Percentiles rank a stretch among this genome's conserved stretches.
Conservation (phyloP, 73 alveolate genomes). For the Uronychia setigera region DNA sequence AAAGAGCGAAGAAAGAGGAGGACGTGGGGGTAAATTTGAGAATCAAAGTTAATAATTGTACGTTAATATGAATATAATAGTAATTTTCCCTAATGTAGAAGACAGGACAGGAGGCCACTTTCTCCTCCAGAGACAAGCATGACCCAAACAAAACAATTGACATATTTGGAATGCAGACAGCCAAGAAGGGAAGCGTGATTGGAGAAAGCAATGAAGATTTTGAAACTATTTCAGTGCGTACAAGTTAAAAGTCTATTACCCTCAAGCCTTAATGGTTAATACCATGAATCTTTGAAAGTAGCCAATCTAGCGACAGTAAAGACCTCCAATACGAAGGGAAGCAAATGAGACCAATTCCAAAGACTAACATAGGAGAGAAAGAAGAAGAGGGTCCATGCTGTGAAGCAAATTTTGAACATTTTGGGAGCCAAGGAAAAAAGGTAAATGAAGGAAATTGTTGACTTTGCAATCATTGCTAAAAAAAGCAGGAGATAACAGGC, state of each 20-base stretch:
- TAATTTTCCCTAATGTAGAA: too few species aligned
- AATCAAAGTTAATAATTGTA: too few species aligned
- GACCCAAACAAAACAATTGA: too few species aligned
- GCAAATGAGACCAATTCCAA: background rate
- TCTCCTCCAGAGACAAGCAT: too few species aligned
- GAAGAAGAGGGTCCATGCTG: background rate
- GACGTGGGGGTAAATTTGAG: too few species aligned
- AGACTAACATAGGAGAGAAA: background rate
- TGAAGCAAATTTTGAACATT: background rate
- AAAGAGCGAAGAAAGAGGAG: too few species aligned
- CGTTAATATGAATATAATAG: too few species aligned
- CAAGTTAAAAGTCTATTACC: background rate
- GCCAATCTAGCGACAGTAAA: background rate
- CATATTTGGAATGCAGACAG: background rate
- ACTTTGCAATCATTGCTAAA: background rate
- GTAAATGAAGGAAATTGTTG: too few species aligned
- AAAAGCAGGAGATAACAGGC: background rate
- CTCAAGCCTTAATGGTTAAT: background rate
- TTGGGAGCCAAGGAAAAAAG: background rate
- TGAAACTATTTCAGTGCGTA: background rate
- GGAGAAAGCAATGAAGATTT: background rate
- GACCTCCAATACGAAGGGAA: background rate
- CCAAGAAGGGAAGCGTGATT: background rate
- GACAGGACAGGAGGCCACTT: too few species aligned
- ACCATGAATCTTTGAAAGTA: background rate